Evolutionary conservation across 2,329 filamentous ascomycete species (phyloP).

Genomic region (Decorospora gaudefroyi): DNA sequence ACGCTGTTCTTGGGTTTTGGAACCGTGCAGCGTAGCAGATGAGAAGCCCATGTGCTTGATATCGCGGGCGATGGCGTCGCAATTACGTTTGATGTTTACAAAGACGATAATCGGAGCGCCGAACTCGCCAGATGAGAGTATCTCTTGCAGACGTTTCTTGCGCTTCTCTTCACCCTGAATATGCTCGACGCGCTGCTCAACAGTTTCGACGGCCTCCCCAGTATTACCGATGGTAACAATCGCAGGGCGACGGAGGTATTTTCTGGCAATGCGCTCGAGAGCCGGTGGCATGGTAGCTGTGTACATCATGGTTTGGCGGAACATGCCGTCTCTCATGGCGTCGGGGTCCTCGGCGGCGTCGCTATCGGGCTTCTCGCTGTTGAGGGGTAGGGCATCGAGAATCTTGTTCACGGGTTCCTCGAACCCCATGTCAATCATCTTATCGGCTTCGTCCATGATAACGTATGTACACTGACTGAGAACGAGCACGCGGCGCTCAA

Average conservation of each 20-base stretch:
- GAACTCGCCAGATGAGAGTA: constrained; percentile 80
- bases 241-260: constrained; percentile 90
- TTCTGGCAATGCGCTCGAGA: constrained; percentile 94
- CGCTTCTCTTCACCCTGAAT: constrained; percentile 88
- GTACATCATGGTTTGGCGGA: constrained; percentile 99
- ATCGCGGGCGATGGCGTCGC: constrained; percentile 89
- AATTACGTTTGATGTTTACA: constrained; percentile 99
- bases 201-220: constrained; percentile 94
- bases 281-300: constrained; percentile 95
- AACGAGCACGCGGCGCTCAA: constrained; percentile 88
- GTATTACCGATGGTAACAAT: constrained; percentile 93
- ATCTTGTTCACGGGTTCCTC: constrained; percentile 98
- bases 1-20: constrained; percentile 97
- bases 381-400: constrained; percentile 86
- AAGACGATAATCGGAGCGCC: constrained; percentile 94
- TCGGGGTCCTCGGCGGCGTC: constrained; percentile 85
- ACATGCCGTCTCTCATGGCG: constrained; percentile 84
- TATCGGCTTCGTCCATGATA: constrained; percentile 99
- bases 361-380: constrained; percentile 92
- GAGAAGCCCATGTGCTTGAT: constrained; percentile 94
- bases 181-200: constrained; percentile 96
- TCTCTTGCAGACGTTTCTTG: constrained; percentile 93
- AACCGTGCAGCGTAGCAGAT: constrained; percentile 87
- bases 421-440: constrained; percentile 98
- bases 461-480: constrained; percentile 97